Conservation (phyloP, 116 monocot genomes). For the Iris pallida region DNA sequence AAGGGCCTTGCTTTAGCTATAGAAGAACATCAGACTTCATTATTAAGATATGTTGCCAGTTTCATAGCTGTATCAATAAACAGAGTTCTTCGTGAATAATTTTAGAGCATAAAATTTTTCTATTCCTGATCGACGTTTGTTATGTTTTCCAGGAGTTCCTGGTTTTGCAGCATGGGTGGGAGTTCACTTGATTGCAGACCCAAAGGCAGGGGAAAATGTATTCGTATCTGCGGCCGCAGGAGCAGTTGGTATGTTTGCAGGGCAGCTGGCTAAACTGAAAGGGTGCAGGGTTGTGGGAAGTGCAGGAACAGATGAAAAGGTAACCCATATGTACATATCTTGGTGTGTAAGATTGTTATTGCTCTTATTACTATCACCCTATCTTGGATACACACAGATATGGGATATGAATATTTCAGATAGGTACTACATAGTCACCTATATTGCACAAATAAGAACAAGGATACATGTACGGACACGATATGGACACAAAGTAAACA, state of each 20-base stretch:
- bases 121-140: neutral
- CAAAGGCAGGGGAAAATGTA: constrained; percentile 27
- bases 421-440: too few relatives aligned
- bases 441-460: too few relatives aligned
- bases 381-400: too few relatives aligned
- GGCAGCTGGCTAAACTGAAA: constrained; percentile 38
- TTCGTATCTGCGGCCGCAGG: constrained; percentile 41
- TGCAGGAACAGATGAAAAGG: constrained; percentile 33
- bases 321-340: neutral
- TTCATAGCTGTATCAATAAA: neutral
- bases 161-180: constrained; percentile 46
- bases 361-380: too few relatives aligned
- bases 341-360: neutral
- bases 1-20: too few relatives aligned
- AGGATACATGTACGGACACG: too few relatives aligned
- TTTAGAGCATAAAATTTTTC: too few relatives aligned
- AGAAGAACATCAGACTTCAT: too few relatives aligned
- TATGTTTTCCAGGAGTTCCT: neutral
- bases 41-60: neutral
- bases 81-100: too few relatives aligned
- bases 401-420: too few relatives aligned
- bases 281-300: constrained; percentile 38
- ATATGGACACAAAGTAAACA: too few relatives aligned
- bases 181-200: constrained; percentile 21
- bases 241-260: constrained; percentile 31